Conservation (phyloP, 163 green algal species). For the Scenedesmus sp. region DNA sequence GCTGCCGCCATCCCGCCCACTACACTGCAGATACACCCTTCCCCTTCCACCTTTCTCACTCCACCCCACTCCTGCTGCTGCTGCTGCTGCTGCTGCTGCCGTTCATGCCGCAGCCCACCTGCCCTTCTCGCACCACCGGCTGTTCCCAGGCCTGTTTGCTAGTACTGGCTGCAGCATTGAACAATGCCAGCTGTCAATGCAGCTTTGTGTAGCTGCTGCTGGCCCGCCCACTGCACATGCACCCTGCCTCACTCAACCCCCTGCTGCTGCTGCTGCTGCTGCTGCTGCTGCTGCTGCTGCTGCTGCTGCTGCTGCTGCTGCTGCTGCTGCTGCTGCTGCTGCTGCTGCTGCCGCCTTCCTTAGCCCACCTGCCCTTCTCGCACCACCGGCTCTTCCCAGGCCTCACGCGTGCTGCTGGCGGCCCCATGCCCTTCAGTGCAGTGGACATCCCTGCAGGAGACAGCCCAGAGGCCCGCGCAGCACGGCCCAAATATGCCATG, state of each 20-base stretch:
- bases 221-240: too few species aligned
- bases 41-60: too few species aligned
- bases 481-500: background rate
- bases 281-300: too few species aligned
- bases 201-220: too few species aligned
- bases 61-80: background rate
- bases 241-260: background rate
- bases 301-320: too few species aligned
- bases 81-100: background rate
- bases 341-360: background rate
- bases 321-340: background rate
- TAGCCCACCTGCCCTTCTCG: conserved; percentile 38
- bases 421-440: conserved; percentile 7
- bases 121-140: background rate
- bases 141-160: background rate
- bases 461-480: background rate
- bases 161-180: background rate
- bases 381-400: conserved; percentile 27
- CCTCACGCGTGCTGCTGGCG: background rate
- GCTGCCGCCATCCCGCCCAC: background rate
- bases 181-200: too few species aligned
- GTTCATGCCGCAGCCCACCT: background rate
- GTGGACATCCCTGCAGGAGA: conserved; percentile 14
- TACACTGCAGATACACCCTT: too few species aligned
- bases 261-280: background rate